Percentiles rank a stretch among this genome's conserved stretches.
Conservation (phyloP, 306 rosid species). For the Begonia fuchsioides region DNA sequence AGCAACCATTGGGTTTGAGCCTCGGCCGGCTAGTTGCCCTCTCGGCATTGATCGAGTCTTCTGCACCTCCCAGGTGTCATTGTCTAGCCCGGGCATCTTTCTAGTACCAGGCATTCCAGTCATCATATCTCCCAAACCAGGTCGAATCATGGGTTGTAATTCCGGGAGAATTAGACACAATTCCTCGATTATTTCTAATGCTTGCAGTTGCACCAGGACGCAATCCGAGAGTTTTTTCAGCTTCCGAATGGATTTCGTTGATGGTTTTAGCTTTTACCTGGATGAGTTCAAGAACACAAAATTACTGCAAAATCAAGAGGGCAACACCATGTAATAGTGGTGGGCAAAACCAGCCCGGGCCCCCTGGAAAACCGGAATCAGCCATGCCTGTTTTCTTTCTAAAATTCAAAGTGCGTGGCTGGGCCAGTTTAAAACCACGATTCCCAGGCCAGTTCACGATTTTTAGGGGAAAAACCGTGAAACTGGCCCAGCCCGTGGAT, state of each 20-base stretch:
- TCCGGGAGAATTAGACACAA: constrained; percentile 43
- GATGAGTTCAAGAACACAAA: not conserved
- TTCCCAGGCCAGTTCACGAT: no score
- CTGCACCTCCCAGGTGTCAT: constrained; percentile 80
- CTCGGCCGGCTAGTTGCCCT: constrained; percentile 58
- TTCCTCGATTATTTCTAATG: constrained; percentile 55
- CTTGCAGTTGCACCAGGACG: constrained; percentile 95
- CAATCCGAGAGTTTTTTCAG: constrained; percentile 86
- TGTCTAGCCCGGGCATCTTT: constrained; percentile 84
- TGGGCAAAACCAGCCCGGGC: no score
- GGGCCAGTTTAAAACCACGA: no score
- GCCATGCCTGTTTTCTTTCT: no score
- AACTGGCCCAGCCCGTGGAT: no score
- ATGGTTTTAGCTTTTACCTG: constrained; percentile 93
- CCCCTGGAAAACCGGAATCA: no score
- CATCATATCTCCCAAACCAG: constrained; percentile 92
- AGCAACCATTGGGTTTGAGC: constrained; percentile 41
- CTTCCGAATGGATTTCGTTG: constrained; percentile 86
- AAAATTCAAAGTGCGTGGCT: no score
- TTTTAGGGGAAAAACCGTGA: no score
- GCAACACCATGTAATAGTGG: no score
- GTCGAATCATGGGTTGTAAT: constrained; percentile 46
- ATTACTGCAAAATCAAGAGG: no score
- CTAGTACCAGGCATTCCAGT: constrained; percentile 96
- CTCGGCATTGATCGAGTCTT: constrained; percentile 54